These are phyloP conservation scores for Populus trichocarpa DNA, from an alignment of 441 rosid species.

Conservation along the genomic window DNA sequence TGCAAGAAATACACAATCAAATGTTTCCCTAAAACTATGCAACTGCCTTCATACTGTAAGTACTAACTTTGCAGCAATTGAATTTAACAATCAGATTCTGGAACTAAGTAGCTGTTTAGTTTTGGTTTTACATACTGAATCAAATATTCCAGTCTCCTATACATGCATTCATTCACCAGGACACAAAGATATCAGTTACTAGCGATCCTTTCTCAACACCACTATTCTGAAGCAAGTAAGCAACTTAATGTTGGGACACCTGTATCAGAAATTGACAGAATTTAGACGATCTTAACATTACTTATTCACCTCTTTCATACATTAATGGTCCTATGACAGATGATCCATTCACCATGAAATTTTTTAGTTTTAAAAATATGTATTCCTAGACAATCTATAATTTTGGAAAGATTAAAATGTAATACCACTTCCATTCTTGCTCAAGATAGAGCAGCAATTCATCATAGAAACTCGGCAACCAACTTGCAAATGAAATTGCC, in stretches of 20 bases:
- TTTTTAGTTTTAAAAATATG: no score
- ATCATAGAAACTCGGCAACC: conserved; percentile 95
- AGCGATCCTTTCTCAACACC: not conserved
- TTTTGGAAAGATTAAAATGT: conserved; percentile 7
- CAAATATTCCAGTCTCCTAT: not conserved
- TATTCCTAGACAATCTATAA: not conserved
- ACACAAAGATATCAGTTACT: not conserved
- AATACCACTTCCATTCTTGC: conserved; percentile 98
- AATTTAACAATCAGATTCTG: not conserved
- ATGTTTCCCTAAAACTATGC: not conserved
- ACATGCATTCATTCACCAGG: not conserved
- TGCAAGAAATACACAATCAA: not conserved
- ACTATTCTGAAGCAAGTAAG: not conserved
- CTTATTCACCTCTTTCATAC: not conserved
- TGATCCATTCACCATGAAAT: not conserved
- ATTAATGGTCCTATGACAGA: not conserved
- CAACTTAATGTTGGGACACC: not conserved
- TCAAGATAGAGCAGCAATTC: conserved; percentile 93
- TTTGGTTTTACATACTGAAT: not conserved
- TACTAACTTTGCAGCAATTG: not conserved
- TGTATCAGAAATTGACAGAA: not conserved
- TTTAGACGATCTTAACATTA: not conserved
- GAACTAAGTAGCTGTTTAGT: not conserved
- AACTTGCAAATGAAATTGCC: conserved; percentile 63
- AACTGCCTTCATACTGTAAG: not conserved